Base-by-base conservation (phyloP, 495 filamentous ascomycete species). In the Penicillium steckii region DNA sequence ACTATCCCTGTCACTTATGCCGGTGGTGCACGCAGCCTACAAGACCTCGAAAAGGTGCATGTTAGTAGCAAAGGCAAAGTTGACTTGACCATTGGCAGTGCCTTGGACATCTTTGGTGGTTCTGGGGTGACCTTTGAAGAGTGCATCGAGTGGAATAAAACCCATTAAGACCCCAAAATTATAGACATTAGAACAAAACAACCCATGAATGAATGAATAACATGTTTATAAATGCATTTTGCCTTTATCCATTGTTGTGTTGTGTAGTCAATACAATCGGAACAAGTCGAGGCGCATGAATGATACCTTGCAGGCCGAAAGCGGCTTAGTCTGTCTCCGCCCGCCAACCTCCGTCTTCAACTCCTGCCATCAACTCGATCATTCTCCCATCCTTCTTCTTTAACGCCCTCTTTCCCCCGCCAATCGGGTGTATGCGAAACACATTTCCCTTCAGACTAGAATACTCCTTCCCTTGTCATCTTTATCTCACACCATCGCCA, bases 41-140 rank as follows among this genome's bases (percentile, higher is more conserved):
- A 84, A 37, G 93, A 97, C 63, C 70, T 97, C 21, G 87, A 91
- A 45, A 74, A 76, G 35, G 93, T 97, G 12, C 86, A 90, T 69
- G 65, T 65, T 4, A 71, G 96, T 43, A 96, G 91, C 60, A 60
- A 71, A 24, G 91, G 90, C 2, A 89, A 81, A 62, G 87, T 97
- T 8, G 94, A 98, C 65, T 73, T 98, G 65, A 98, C 94, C 0
- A 97, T 97, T 65, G 94, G 94, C 7, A 96, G 92, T 67, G 94
- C 95, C 2, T 65, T 98, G 64, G 94, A 98, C 66, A 90, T 96
- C 46, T 98, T 98, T 67, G 94, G 94, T 13, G 94, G 94, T 3
- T 83, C 75, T 3, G 86, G 86, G 1, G 90, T 97, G 9, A 90
- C 79, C 25, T 90, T 97, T 62, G 84, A 86, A 30, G 90, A 95